A percentile compares a stretch with the other conserved stretches of the same genome.
Conservation (phyloP, 768 basidiomycete genomes). For the Russula abietina region DNA sequence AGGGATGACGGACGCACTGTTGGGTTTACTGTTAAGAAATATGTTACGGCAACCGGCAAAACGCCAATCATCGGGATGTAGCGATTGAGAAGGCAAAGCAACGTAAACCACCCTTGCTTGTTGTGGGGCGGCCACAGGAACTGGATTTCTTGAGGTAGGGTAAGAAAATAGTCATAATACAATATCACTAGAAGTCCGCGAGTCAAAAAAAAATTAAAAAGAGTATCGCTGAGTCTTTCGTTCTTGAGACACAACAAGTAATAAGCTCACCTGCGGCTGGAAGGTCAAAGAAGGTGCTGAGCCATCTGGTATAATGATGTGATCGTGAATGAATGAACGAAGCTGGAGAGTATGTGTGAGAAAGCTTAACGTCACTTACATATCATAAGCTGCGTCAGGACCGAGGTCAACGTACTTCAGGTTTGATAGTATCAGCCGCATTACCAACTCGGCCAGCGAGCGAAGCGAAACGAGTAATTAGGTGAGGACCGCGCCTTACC, state of each 20-base stretch:
- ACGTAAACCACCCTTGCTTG: constrained; percentile 36
- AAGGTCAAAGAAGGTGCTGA: background rate
- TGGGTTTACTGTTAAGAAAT: constrained; percentile 9
- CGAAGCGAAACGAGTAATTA: background rate
- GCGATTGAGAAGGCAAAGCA: constrained; percentile 45
- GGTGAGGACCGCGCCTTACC: background rate
- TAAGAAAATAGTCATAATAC: constrained; percentile 32
- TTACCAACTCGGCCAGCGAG: background rate
- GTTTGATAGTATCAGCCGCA: constrained; percentile 4
- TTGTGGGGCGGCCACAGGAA: constrained; percentile 39
- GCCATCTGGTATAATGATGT: background rate
- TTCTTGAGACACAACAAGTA: background rate
- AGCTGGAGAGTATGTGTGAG: background rate
- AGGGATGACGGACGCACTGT: background rate
- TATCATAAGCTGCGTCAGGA: constrained; percentile 1
- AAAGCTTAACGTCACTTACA: background rate
- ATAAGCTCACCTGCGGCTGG: constrained; percentile 6
- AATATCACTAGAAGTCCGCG: constrained; percentile 25
- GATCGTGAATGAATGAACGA: background rate
- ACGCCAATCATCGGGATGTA: constrained; percentile 41
- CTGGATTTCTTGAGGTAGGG: constrained; percentile 34
- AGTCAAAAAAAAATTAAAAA: background rate
- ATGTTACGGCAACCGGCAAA: constrained; percentile 26
- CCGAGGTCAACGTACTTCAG: background rate
- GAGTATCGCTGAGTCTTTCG: background rate